These are phyloP conservation scores for Zanthoxylum bungeanum DNA, from an alignment of 345 rosid species.

Conservation along the genomic window DNA sequence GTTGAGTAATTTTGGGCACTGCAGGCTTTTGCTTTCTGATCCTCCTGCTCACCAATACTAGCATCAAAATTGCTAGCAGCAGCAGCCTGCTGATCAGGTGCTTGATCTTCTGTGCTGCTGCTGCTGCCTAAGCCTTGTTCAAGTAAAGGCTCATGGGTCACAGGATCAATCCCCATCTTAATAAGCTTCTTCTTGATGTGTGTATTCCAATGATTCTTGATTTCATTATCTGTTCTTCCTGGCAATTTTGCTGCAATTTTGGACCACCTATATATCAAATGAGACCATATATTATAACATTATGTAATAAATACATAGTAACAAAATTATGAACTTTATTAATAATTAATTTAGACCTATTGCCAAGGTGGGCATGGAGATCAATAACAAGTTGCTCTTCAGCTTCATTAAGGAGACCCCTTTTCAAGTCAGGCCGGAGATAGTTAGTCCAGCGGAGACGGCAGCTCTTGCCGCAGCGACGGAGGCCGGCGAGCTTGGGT, in stretches of 20 bases:
- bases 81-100: neutral
- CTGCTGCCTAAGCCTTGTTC: no score
- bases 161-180: conserved; percentile 78
- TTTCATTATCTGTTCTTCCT: conserved; percentile 87
- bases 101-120: conserved; percentile 8
- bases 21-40: neutral
- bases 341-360: conserved; percentile 36
- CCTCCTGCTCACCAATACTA: neutral
- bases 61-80: neutral
- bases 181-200: conserved; percentile 76
- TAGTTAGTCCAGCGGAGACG: conserved; percentile 89
- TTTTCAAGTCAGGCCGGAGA: conserved; percentile 73
- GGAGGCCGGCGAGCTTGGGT: conserved; percentile 69
- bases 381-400: conserved; percentile 66
- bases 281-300: no score
- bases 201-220: conserved; percentile 83
- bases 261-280: conserved; percentile 61
- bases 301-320: no score
- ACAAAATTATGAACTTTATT: neutral
- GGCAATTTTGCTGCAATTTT: conserved; percentile 75
- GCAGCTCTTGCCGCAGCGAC: conserved; percentile 79
- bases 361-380: conserved; percentile 72
- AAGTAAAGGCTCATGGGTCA: conserved; percentile 46
- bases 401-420: conserved; percentile 60
- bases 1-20: conserved; percentile 8